phyloP scores from a whole-genome alignment of 495 filamentous ascomycete genomes.

The Daldinia caldariorum region DNA sequence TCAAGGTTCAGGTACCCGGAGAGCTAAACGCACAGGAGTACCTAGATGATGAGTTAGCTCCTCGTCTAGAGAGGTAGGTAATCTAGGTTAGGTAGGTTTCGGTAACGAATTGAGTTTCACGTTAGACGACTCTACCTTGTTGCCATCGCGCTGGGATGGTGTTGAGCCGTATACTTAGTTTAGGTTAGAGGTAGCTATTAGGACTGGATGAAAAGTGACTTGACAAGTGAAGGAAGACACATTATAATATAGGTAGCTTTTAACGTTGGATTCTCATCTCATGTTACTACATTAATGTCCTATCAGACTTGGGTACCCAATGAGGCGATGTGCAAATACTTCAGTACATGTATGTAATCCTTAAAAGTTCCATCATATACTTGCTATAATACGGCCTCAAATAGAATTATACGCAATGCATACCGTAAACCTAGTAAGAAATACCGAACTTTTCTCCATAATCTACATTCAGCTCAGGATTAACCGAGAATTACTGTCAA shows the following conservation, averaged over 20 bases:
- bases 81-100: too few relatives aligned
- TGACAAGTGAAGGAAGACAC: too few relatives aligned
- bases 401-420: not conserved
- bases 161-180: not conserved
- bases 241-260: too few relatives aligned
- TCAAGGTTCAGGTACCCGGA: slow-evolving; percentile 34
- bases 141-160: not conserved
- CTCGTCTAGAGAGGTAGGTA: not conserved
- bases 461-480: not conserved
- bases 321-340: too few relatives aligned
- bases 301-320: too few relatives aligned
- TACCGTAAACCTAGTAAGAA: not conserved
- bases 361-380: too few relatives aligned
- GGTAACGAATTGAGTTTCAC: not conserved
- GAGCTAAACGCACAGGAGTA: slow-evolving; percentile 21
- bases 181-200: too few relatives aligned
- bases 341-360: too few relatives aligned
- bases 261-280: too few relatives aligned
- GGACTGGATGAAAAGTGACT: too few relatives aligned
- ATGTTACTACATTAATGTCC: too few relatives aligned
- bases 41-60: slow-evolving; percentile 9
- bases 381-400: too few relatives aligned
- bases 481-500: not conserved
- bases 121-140: slow-evolving; percentile 16
- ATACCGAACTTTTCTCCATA: not conserved